These are phyloP conservation scores for Niveomyces coronatus DNA, from an alignment of 2,329 filamentous ascomycete species.

Conservation along the genomic window DNA sequence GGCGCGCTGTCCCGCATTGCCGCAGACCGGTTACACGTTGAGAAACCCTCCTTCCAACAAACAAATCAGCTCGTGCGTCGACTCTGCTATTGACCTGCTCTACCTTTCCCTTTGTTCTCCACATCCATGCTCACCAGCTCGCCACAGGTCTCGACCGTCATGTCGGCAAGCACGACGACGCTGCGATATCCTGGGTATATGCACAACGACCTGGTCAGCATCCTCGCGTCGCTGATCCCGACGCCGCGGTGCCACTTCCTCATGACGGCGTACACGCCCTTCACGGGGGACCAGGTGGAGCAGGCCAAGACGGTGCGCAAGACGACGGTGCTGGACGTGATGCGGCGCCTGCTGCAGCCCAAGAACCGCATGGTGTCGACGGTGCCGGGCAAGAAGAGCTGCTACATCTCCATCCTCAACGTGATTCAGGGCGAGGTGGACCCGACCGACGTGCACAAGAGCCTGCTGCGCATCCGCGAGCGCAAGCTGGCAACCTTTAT, in stretches of 20 bases:
- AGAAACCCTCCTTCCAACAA: slow-evolving; percentile 92
- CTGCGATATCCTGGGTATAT: slow-evolving; percentile 97
- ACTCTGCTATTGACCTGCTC: no score
- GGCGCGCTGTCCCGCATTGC: slow-evolving; percentile 89
- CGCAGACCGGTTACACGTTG: slow-evolving; percentile 85
- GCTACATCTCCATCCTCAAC: slow-evolving; percentile 97
- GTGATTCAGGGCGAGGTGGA: slow-evolving; percentile 99
- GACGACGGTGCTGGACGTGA: slow-evolving; percentile 95
- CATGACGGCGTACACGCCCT: slow-evolving; percentile 96
- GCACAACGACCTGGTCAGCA: slow-evolving; percentile 98
- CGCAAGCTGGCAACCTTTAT: slow-evolving; percentile 92
- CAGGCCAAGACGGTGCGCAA: slow-evolving; percentile 97
- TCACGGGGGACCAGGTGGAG: slow-evolving; percentile 91
- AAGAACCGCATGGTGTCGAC: slow-evolving; percentile 99
- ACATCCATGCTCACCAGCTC: not conserved
- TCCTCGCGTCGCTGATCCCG: slow-evolving; percentile 89
- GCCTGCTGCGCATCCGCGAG: slow-evolving; percentile 87
- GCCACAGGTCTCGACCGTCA: slow-evolving; percentile 77
- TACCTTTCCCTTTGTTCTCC: not conserved
- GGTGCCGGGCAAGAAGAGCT: slow-evolving; percentile 89
- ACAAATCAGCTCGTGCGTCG: slow-evolving; percentile 77
- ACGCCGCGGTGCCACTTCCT: slow-evolving; percentile 96
- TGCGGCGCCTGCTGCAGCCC: slow-evolving; percentile 87
- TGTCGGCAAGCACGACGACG: slow-evolving; percentile 96
- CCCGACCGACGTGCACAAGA: slow-evolving; percentile 97